Conservation (phyloP, 2,329 filamentous ascomycete species). For the Aspergillus candidus region DNA sequence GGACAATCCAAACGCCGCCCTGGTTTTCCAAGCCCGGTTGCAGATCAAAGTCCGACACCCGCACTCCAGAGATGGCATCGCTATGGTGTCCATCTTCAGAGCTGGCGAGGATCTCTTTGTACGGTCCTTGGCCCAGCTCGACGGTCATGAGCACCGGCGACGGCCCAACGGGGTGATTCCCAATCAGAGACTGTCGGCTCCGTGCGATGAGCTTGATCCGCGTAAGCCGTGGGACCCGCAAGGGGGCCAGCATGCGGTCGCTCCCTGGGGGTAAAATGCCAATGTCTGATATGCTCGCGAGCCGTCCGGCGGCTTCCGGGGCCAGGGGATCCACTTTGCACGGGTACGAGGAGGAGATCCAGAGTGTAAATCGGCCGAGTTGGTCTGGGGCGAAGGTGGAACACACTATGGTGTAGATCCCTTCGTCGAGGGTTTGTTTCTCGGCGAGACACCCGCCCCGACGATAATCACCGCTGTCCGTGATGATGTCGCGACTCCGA, state of each 20-base stretch:
- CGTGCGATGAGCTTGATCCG: slow-evolving; percentile 53
- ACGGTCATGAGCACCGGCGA: slow-evolving; percentile 63
- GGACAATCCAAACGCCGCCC: slow-evolving; percentile 68
- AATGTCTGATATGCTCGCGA: slow-evolving; percentile 48
- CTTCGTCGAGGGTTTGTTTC: slow-evolving; percentile 55
- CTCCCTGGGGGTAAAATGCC: slow-evolving; percentile 48
- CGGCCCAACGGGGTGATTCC: slow-evolving; percentile 31
- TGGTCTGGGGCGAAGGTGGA: slow-evolving; percentile 85
- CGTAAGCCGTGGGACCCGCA: slow-evolving; percentile 52
- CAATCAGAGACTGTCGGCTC: slow-evolving; percentile 40
- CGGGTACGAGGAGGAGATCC: slow-evolving; percentile 57
- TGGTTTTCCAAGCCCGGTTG: slow-evolving; percentile 53
- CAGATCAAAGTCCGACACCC: slow-evolving; percentile 69
- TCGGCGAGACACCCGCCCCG: slow-evolving; percentile 69
- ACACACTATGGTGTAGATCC: slow-evolving; percentile 79
- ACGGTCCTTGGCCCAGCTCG: slow-evolving; percentile 65
- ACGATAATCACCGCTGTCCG: slow-evolving; percentile 82
- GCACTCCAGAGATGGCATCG: slow-evolving; percentile 60
- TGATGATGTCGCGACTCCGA: slow-evolving; percentile 67
- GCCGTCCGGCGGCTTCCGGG: slow-evolving; percentile 67
- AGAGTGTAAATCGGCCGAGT: slow-evolving; percentile 65
- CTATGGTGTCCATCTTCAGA: slow-evolving; percentile 71
- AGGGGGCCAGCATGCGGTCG: slow-evolving; percentile 49
- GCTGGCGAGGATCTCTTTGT: slow-evolving; percentile 57
- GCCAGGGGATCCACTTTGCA: slow-evolving; percentile 57